Evolutionary conservation across 192 early-diverging fungal genomes (phyloP), one percentile per base, ranked within the genome.

Genomic region (Coemansia sp.): DNA sequence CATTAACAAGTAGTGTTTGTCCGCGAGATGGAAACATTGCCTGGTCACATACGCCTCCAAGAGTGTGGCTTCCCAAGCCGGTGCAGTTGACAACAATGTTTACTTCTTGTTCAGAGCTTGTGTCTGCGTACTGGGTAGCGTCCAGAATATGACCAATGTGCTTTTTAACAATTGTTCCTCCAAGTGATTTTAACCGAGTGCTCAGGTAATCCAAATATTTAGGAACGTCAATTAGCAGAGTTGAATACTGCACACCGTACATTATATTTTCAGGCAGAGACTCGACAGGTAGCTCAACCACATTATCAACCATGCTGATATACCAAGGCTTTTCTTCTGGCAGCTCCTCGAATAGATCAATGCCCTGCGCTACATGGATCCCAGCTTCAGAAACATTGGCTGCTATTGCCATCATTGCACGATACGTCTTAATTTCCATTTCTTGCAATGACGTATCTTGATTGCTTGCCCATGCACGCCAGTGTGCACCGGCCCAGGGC

Each of bases 71-170:
- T 5, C 90, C 88, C 1, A 90, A 64, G 0, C 91, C 94, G 0
- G 91, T 87, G 66, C 94, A 94, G 63, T 94, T 94, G 53, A 94
- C 71, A 40, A 93, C 81, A 34, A 88, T 69, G 4, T 62, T 49
- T 10, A 37, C 25, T 3, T 21, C n/a, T 15, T 11, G 2, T n/a
- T 10, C 1, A 14, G 40, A 14, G 12, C 40, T 9, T 0, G 10
- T 40, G 38, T 40, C 15, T 19, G 15, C 42, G 55, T 57, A 50
- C 1, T 48, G 12, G 1, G 57, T 25, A 6, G 68, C 65, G 5
- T 69, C 76, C 9, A 25, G 7, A 37, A 81, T 71, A 15, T 71
- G 65, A 15, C 14, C 22, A 4, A 74, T 46, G 8, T 38, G 25
- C 19, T 44, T 48, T n/a, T 58, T 44, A 3, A 62, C 34, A 3